Percentiles rank a stretch among this genome's conserved stretches.
Conservation (phyloP, 2,329 filamentous ascomycete genomes). For the Sporothrix luriei region DNA sequence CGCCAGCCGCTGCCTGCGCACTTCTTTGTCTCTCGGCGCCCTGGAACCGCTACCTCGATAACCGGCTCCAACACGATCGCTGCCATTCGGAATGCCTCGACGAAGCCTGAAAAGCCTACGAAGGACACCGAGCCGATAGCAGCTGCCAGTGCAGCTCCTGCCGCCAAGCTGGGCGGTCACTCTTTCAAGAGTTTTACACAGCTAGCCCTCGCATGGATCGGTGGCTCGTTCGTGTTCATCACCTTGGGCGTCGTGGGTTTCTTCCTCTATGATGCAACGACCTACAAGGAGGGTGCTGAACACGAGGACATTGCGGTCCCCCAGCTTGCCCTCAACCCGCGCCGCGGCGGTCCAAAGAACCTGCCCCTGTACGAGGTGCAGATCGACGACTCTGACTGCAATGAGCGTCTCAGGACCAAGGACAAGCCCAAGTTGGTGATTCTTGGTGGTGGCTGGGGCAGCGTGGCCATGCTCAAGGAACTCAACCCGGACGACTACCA, state of each 20-base stretch:
- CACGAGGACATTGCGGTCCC: conserved; percentile 80
- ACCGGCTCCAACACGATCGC: conserved; percentile 3
- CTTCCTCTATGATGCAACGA: conserved; percentile 91
- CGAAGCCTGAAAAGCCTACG: conserved; percentile 21
- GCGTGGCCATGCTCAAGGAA: conserved; percentile 86
- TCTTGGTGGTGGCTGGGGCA: conserved; percentile 92
- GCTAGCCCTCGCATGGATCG: conserved; percentile 70
- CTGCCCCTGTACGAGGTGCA: conserved; percentile 85
- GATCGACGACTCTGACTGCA: conserved; percentile 89
- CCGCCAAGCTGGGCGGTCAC: not conserved
- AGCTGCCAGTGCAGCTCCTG: not conserved
- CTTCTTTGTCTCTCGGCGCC: conserved; percentile 25
- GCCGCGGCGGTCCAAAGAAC: conserved; percentile 88
- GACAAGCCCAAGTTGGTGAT: conserved; percentile 93
- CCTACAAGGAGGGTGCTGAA: conserved; percentile 73
- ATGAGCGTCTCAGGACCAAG: conserved; percentile 69
- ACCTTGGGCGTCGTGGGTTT: conserved; percentile 74
- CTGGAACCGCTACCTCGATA: not conserved
- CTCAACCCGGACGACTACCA: conserved; percentile 91
- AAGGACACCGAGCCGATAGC: not conserved
- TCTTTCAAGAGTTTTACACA: conserved; percentile 60
- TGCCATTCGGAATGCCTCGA: conserved; percentile 27
- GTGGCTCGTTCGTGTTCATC: conserved; percentile 72
- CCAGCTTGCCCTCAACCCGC: conserved; percentile 76
- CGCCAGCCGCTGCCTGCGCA: conserved; percentile 15